Conservation (phyloP, 2,329 filamentous ascomycete genomes). For the Zymoseptoria ardabiliae region DNA sequence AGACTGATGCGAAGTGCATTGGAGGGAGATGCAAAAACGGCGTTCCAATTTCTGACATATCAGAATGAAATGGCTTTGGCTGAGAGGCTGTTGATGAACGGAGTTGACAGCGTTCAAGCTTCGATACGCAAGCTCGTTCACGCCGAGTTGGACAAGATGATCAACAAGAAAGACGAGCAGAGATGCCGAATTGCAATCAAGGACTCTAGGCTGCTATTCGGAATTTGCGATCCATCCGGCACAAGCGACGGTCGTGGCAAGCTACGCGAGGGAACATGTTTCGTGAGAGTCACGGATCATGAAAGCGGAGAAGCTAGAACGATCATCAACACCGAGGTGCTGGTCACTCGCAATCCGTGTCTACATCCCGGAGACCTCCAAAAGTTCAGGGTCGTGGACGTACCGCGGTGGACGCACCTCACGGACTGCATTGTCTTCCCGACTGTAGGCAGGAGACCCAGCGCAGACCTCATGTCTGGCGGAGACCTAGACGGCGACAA, state of each 20-base stretch:
- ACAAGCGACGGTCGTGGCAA: not conserved
- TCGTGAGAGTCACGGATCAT: constrained; percentile 2
- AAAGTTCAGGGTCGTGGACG: constrained; percentile 1
- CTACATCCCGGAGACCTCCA: constrained; percentile 1
- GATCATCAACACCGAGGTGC: constrained; percentile 2
- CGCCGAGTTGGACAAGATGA: constrained; percentile 1
- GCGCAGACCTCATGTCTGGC: constrained; percentile 9
- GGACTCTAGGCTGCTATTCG: constrained; percentile 2
- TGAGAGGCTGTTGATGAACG: not conserved
- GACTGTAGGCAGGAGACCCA: constrained; percentile 3
- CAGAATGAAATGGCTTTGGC: constrained; percentile 2
- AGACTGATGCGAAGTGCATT: not conserved
- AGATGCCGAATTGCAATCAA: constrained; percentile 2
- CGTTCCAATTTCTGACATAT: constrained; percentile 2
- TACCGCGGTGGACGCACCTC: constrained; percentile 1
- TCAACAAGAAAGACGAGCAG: constrained; percentile 6
- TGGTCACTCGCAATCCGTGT: constrained; percentile 2
- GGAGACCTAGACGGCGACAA: constrained; percentile 8
- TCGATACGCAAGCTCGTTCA: not conserved
- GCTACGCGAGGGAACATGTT: constrained; percentile 1
- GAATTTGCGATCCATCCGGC: constrained; percentile 1
- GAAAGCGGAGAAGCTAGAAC: not conserved
- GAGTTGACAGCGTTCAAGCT: not conserved
- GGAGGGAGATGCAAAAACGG: not conserved
- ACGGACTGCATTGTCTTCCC: constrained; percentile 6